Evolutionary conservation across 495 filamentous ascomycete species (phyloP).

Genomic region (Xylaria scruposa): DNA sequence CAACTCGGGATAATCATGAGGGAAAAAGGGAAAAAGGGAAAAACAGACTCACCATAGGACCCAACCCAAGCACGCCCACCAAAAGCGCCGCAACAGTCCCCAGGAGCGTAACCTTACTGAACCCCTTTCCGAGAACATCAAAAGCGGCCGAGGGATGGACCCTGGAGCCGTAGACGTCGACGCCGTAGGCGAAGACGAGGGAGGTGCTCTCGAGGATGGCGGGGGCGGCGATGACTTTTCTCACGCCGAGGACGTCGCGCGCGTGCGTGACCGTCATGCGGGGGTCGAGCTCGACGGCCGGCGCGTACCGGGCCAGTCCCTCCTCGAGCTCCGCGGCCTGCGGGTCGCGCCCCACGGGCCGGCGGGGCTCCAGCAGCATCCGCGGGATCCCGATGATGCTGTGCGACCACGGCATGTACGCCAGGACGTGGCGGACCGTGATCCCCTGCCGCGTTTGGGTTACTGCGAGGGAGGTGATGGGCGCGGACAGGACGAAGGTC

Average conservation of each 20-base stretch:
- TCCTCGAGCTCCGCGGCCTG: slow-evolving; percentile 81
- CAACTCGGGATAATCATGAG: no score
- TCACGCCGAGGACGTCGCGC: slow-evolving; percentile 78
- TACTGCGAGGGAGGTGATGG: slow-evolving; percentile 78
- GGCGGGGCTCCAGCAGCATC: slow-evolving; percentile 79
- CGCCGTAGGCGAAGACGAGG: slow-evolving; percentile 85
- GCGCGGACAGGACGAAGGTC: slow-evolving; percentile 75
- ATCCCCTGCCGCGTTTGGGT: slow-evolving; percentile 94
- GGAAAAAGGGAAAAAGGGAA: not conserved
- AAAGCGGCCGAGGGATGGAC: slow-evolving; percentile 86
- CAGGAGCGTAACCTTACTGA: slow-evolving; percentile 85
- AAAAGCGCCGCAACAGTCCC: slow-evolving; percentile 80
- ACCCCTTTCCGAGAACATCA: slow-evolving; percentile 90
- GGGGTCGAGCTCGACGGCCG: slow-evolving; percentile 83
- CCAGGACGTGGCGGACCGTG: slow-evolving; percentile 81
- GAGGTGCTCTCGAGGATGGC: slow-evolving; percentile 91
- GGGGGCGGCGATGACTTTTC: slow-evolving; percentile 72
- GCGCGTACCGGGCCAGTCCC: slow-evolving; percentile 76
- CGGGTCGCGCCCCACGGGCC: slow-evolving; percentile 84
- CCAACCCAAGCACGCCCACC: slow-evolving; percentile 74
- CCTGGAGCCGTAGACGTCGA: slow-evolving; percentile 86
- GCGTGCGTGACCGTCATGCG: slow-evolving; percentile 82
- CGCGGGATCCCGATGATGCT: slow-evolving; percentile 82
- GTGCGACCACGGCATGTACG: slow-evolving; percentile 71
- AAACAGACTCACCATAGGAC: slow-evolving; percentile 76